Evolutionary conservation across 805 yeast species (phyloP).

Genomic region (Lipomyces sp.): DNA sequence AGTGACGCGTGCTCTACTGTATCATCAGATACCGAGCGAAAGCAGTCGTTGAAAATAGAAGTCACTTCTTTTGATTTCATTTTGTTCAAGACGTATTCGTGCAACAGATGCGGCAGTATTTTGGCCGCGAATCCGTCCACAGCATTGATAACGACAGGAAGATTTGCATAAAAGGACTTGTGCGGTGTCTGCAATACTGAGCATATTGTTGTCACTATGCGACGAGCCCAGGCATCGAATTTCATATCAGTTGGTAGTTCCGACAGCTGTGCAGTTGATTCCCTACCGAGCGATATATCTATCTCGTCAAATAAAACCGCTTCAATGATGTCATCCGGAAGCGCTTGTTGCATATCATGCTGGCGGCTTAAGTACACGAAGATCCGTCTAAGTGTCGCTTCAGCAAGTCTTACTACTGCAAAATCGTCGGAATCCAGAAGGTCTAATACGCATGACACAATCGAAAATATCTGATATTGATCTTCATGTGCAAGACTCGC

Average conservation of each 20-base stretch:
- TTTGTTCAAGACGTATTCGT: constrained; percentile 5
- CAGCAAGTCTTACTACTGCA: constrained; percentile 12
- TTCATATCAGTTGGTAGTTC: constrained; percentile 8
- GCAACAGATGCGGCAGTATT: constrained; percentile 17
- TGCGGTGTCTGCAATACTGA: background rate
- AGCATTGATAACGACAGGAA: background rate
- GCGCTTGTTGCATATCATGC: constrained; percentile 1
- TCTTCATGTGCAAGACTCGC: background rate
- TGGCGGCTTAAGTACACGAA: background rate
- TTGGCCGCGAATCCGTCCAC: constrained; percentile 20
- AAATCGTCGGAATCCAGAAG: constrained; percentile 19
- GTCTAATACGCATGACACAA: background rate
- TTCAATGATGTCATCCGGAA: background rate
- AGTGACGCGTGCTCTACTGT: constrained; percentile 22
- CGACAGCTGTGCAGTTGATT: background rate
- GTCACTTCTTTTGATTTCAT: constrained; percentile 10
- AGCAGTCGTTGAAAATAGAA: constrained; percentile 16
- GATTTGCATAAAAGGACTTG: constrained; percentile 7
- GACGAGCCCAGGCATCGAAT: constrained; percentile 15
- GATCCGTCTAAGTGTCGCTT: constrained; percentile 9
- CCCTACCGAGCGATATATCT: background rate
- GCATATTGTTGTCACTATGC: constrained; percentile 6
- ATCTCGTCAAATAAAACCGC: background rate
- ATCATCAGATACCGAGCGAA: constrained; percentile 9
- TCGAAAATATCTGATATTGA: constrained; percentile 6